Conservation (phyloP, 225 moss, liverwort and hornwort genomes). For the Bryum argenteum region DNA sequence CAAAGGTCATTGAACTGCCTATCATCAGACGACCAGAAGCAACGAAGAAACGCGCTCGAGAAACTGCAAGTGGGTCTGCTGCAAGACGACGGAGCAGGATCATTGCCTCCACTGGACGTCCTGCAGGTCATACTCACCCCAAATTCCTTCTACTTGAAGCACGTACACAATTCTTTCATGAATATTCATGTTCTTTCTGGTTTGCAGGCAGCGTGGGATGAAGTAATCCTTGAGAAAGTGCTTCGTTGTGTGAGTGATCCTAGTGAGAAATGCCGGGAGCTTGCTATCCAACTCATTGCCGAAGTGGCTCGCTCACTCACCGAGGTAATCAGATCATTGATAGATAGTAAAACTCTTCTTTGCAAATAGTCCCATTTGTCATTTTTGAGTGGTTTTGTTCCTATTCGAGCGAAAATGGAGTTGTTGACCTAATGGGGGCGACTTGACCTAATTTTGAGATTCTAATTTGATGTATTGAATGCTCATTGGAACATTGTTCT, state of each 20-base stretch:
- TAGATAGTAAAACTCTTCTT: too few relatives aligned
- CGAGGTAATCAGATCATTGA: constrained; percentile 39
- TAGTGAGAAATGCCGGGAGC: constrained; percentile 81
- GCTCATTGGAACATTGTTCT: too few relatives aligned
- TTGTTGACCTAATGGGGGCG: too few relatives aligned
- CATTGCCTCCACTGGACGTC: constrained; percentile 54
- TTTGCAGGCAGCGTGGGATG: constrained; percentile 78
- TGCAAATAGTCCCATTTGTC: too few relatives aligned
- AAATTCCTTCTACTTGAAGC: too few relatives aligned
- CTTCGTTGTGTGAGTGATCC: constrained; percentile 61
- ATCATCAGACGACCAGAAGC: constrained; percentile 67
- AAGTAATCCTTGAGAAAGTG: constrained; percentile 57
- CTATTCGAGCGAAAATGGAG: too few relatives aligned
- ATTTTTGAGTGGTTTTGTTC: too few relatives aligned
- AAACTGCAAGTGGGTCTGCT: constrained; percentile 69
- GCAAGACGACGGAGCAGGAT: constrained; percentile 73
- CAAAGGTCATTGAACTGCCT: constrained; percentile 83
- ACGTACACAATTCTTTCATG: too few relatives aligned
- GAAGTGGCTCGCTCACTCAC: constrained; percentile 57
- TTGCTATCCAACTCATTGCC: constrained; percentile 68
- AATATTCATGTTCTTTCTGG: neutral
- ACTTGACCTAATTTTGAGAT: too few relatives aligned
- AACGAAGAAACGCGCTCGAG: constrained; percentile 63
- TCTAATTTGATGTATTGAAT: too few relatives aligned
- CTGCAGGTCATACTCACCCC: constrained; percentile 45